These are phyloP conservation scores for Rugonectria rugulosa DNA, from an alignment of 2,329 filamentous ascomycete genomes.

Conservation along the genomic window DNA sequence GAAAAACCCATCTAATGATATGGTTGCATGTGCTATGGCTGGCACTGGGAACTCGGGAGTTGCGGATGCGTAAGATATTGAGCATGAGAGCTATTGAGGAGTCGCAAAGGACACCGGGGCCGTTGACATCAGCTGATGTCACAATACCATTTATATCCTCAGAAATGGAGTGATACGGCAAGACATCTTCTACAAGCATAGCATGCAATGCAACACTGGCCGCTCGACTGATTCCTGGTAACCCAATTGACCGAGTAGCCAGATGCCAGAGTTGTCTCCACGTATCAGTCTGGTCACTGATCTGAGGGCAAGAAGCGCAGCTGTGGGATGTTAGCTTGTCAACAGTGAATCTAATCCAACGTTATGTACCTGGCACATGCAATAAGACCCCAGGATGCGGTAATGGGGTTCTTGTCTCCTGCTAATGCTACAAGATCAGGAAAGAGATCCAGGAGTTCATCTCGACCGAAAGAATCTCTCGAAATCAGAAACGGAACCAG, in stretches of 20 bases:
- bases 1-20: constrained; percentile 82
- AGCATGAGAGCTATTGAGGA: constrained; percentile 78
- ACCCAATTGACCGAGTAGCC: constrained; percentile 73
- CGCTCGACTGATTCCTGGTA: constrained; percentile 75
- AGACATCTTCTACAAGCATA: constrained; percentile 70
- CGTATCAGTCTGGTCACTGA: constrained; percentile 43
- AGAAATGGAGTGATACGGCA: constrained; percentile 71
- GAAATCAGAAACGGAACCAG: constrained; percentile 65
- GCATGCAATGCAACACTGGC: constrained; percentile 77
- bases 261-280: constrained; percentile 84
- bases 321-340: constrained; percentile 39
- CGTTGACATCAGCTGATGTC: constrained; percentile 79
- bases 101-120: constrained; percentile 81
- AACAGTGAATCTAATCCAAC: constrained; percentile 1
- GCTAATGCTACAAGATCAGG: constrained; percentile 65
- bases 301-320: constrained; percentile 37
- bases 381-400: constrained; percentile 84
- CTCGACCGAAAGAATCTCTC: constrained; percentile 51
- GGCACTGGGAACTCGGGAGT: constrained; percentile 72
- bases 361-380: constrained; percentile 84
- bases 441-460: constrained; percentile 64
- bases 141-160: constrained; percentile 77
- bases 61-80: constrained; percentile 70
- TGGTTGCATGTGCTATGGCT: constrained; percentile 73
- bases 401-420: constrained; percentile 71